A percentile compares a stretch with the other conserved stretches of the same genome.
phyloP scores from a whole-genome alignment of 2,329 filamentous ascomycete species.

The Dendryphion nanum region DNA sequence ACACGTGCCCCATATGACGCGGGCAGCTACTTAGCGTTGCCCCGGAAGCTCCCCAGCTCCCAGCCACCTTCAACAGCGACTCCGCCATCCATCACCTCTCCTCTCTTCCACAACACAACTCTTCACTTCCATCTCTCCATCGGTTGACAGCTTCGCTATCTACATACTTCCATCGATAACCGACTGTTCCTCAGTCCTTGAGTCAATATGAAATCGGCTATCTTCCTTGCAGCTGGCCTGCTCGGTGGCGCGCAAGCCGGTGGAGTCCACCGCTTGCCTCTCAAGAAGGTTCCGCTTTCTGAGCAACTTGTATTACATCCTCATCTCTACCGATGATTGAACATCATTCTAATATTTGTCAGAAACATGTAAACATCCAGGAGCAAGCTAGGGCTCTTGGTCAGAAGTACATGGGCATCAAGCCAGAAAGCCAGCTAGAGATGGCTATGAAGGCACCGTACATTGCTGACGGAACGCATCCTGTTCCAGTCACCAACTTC shows the following conservation, averaged over 20 bases:
- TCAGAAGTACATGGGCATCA: conserved; percentile 93
- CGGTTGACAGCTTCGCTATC: no score
- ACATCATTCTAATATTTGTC: conserved; percentile 20
- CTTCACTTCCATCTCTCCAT: no score
- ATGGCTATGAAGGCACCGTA: conserved; percentile 77
- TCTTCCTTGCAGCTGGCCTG: conserved; percentile 74
- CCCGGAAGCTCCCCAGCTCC: no score
- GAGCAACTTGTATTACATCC: conserved; percentile 85
- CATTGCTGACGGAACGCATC: conserved; percentile 66
- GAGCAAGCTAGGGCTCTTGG: conserved; percentile 78
- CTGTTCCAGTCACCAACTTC: conserved; percentile 93
- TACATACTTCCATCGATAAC: no score
- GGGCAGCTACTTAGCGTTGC: no score
- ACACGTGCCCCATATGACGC: no score
- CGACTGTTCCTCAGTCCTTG: no score
- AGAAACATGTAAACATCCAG: conserved; percentile 78
- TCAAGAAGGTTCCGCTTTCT: conserved; percentile 90
- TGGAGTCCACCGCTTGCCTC: conserved; percentile 91
- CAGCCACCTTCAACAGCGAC: no score
- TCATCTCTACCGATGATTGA: conserved; percentile 18
- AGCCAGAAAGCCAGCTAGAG: conserved; percentile 66
- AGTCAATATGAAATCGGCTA: conserved; percentile 79
- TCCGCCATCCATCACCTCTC: no score
- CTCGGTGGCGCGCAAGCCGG: conserved; percentile 81
- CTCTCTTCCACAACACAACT: no score